Percentiles rank a stretch among this genome's conserved stretches.
Evolutionary conservation across 441 rosid genomes (phyloP).

Genomic region (Populus hybrid): DNA sequence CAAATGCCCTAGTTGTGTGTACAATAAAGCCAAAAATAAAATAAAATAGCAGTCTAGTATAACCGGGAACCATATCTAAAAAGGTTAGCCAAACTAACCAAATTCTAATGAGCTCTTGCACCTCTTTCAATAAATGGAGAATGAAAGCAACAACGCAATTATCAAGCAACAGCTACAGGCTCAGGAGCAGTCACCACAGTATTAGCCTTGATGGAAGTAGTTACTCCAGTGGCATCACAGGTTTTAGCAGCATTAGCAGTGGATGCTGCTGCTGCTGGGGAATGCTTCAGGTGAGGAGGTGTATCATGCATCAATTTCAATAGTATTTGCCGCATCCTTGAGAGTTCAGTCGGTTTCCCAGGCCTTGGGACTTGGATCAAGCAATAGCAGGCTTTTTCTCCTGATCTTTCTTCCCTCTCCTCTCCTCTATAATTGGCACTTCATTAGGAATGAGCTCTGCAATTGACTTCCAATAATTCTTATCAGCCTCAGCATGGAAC

Average conservation of each 20-base stretch:
- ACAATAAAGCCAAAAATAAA: not conserved
- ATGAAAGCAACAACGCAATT: not conserved
- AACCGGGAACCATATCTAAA: not conserved
- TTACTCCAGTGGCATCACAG: conserved; percentile 15
- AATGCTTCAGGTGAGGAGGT: conserved; percentile 62
- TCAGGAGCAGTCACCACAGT: conserved; percentile 29
- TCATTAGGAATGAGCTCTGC: conserved; percentile 84
- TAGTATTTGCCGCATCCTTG: conserved; percentile 79
- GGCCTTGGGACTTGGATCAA: conserved; percentile 83
- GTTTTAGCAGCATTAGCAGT: conserved; percentile 37
- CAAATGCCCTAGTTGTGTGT: conserved; percentile 1
- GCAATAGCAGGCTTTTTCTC: conserved; percentile 57
- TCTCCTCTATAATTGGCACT: conserved; percentile 62
- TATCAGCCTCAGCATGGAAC: conserved; percentile 69
- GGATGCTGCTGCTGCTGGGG: conserved; percentile 43
- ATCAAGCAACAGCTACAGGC: conserved; percentile 49
- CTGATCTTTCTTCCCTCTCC: conserved; percentile 66
- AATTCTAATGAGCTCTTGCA: conserved; percentile 2
- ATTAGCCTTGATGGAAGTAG: conserved; percentile 17
- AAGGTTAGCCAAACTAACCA: not conserved
- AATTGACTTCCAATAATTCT: conserved; percentile 85
- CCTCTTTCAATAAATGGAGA: not conserved
- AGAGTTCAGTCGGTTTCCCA: conserved; percentile 83
- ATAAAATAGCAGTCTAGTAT: not conserved
- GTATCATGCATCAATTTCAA: conserved; percentile 68